phyloP scores from a whole-genome alignment of 1,284 basidiomycete species.

The Schizophyllum commune region DNA sequence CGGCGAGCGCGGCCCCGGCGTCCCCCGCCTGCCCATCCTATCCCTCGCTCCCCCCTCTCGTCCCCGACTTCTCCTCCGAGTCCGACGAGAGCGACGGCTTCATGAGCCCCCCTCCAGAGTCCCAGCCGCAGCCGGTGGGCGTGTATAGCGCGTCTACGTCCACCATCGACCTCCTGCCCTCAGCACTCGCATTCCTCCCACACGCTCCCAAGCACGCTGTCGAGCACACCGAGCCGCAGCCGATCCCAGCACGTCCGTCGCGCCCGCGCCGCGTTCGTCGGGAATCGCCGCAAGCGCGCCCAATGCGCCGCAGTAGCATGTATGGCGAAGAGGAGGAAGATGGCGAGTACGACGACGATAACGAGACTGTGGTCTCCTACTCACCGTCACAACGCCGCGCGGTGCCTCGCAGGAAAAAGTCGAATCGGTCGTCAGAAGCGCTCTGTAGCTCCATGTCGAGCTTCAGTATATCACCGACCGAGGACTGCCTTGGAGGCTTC shows the following conservation, averaged over 20 bases:
- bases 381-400: background rate
- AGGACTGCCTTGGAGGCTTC: background rate
- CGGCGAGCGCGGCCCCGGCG: background rate
- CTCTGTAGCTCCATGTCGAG: background rate
- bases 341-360: background rate
- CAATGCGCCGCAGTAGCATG: background rate
- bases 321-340: background rate
- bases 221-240: background rate
- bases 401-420: background rate
- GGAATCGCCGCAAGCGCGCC: background rate
- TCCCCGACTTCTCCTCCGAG: constrained; percentile 55
- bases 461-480: background rate
- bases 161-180: background rate
- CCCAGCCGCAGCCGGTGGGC: background rate
- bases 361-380: background rate
- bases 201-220: background rate
- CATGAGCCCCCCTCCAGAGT: constrained; percentile 22
- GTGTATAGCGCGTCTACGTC: background rate
- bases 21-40: constrained; percentile 2
- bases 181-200: background rate
- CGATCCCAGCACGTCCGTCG: background rate
- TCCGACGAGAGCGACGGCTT: constrained; percentile 56
- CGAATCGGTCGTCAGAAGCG: background rate
- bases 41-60: constrained; percentile 28
- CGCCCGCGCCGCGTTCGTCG: background rate